phyloP scores from a whole-genome alignment of 1,139 yeast genomes.

The Ogataea hybrid region DNA sequence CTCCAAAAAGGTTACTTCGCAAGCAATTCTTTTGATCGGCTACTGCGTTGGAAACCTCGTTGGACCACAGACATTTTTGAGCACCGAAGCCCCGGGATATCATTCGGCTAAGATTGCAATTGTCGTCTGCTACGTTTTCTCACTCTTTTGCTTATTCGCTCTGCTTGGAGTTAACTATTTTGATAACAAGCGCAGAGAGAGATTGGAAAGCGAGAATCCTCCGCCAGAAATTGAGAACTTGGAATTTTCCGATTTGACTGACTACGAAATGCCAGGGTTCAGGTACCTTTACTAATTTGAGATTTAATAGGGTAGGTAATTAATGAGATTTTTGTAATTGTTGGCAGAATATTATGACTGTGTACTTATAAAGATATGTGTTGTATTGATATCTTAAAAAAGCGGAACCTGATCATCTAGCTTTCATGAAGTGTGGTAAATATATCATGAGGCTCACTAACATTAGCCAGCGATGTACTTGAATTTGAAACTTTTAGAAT shows the following conservation, averaged over 20 bases:
- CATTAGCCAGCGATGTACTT: too few relatives aligned
- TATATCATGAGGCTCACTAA: too few relatives aligned
- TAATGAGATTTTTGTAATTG: too few relatives aligned
- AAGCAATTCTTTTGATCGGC: slow-evolving; percentile 53
- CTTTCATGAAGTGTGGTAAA: too few relatives aligned
- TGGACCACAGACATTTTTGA: slow-evolving; percentile 67
- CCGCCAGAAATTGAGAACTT: slow-evolving; percentile 33
- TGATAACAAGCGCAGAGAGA: slow-evolving; percentile 1
- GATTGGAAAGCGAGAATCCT: slow-evolving; percentile 2
- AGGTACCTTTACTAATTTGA: slow-evolving; percentile 37
- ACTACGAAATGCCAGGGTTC: slow-evolving; percentile 61
- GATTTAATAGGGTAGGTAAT: too few relatives aligned
- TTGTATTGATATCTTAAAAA: too few relatives aligned
- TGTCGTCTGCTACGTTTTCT: background rate
- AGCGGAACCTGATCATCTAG: too few relatives aligned
- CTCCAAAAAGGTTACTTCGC: slow-evolving; percentile 43
- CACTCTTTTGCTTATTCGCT: slow-evolving; percentile 6
- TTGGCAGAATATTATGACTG: too few relatives aligned
- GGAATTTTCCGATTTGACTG: slow-evolving; percentile 66
- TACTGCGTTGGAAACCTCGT: slow-evolving; percentile 59
- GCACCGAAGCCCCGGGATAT: slow-evolving; percentile 9
- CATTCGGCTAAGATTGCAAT: background rate
- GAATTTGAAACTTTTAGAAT: too few relatives aligned
- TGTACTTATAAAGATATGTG: too few relatives aligned
- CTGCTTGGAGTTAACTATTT: background rate